Evolutionary conservation across 768 basidiomycete genomes (phyloP).

Genomic region (Termitomyces sp.): DNA sequence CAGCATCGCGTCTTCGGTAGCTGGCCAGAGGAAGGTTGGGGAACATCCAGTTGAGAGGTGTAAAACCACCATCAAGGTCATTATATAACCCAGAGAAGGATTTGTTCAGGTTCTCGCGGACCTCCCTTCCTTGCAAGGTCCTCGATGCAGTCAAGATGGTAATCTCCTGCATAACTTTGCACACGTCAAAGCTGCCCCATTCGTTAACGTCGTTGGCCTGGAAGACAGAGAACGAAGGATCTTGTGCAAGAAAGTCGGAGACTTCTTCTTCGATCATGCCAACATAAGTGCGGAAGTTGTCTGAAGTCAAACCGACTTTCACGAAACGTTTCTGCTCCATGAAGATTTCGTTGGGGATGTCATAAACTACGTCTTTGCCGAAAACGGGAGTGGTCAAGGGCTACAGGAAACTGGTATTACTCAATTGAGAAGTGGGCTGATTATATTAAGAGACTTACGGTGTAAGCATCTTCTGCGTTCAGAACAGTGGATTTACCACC

Average conservation of each 20-base stretch:
- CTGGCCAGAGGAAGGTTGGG: constrained; percentile 88
- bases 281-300: constrained; percentile 85
- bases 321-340: constrained; percentile 99
- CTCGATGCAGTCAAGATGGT: constrained; percentile 93
- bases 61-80: constrained; percentile 95
- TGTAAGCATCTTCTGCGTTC: constrained; percentile 96
- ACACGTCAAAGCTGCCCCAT: constrained; percentile 76
- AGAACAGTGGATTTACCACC: constrained; percentile 92
- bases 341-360: constrained; percentile 91
- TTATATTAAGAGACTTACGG: constrained; percentile 39
- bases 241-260: constrained; percentile 63
- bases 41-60: constrained; percentile 93
- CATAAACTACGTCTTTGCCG: constrained; percentile 97
- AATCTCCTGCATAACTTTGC: constrained; percentile 76
- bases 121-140: constrained; percentile 91
- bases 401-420: constrained; percentile 32
- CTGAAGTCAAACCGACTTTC: constrained; percentile 90
- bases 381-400: constrained; percentile 93
- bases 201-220: constrained; percentile 66
- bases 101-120: constrained; percentile 75
- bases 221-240: constrained; percentile 57
- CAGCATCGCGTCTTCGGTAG: constrained; percentile 84
- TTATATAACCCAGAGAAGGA: constrained; percentile 80
- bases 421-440: neutral
- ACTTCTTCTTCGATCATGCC: constrained; percentile 79